Base-by-base conservation (phyloP, 2,329 filamentous ascomycete genomes). In the Fusarium tanahbumbuense region DNA sequence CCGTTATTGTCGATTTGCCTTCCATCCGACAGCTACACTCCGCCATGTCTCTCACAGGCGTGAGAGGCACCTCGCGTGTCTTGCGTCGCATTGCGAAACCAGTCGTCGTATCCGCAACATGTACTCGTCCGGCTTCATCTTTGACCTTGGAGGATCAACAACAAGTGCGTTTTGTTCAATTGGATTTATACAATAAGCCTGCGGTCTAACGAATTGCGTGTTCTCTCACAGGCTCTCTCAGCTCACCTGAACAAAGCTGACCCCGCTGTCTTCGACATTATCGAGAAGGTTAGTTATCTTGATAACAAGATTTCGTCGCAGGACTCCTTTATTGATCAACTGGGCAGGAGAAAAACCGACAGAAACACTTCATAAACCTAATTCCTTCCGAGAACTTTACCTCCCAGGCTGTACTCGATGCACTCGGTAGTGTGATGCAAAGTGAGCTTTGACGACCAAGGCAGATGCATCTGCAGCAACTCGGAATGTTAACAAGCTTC, bases 361-460 rank as follows among this genome's bases (percentile, higher is more conserved):
- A 99, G 82, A 97, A 97, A 82, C 94, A 98, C 81, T 99, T 98
- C 78, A 97, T 99, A 84, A 98, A 98, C 82, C 86, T 97, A 61
- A 97, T 97, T 73, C 94, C 94, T 22, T 97, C 94, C 9, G 94
- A 97, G 83, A 97, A 97, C 84, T 97, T 97, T 78, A 97, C 94
- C 27, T 97, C 94, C 10, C 93, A 97, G 81, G 93, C 94, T 30
- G 94, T 97, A 22, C 88, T 97, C 59, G 94, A 97, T 85, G 93
- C 94, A 34, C 85, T 97, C 65, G 94, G 94, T 72, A 97, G 93
- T 85, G 92, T 94, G 56, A 97, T 97, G 94, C 94, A 97, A 81
- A 97, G 93, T 94, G 84, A 73, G 88, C 64, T 56, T 47, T 34
- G 32, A 11, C 47, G 40, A 53, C 23, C 56, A 59, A 65, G 52